phyloP scores from a whole-genome alignment of 495 filamentous ascomycete genomes.

The Sordaria brevicollis region DNA sequence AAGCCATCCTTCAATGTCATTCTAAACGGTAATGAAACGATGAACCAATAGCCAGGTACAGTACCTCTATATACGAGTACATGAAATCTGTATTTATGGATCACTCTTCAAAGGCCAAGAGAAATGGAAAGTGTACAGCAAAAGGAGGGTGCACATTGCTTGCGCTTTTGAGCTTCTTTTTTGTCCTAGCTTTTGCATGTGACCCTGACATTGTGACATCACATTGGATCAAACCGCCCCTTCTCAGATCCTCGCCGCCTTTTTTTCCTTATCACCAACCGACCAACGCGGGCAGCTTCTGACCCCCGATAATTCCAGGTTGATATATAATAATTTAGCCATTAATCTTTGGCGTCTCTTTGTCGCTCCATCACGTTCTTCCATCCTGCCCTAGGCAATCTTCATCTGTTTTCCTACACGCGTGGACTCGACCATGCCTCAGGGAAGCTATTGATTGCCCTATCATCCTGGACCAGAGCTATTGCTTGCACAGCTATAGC shows the following conservation, averaged over 20 bases:
- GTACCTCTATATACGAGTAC: no score
- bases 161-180: background rate
- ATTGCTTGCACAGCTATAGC: background rate
- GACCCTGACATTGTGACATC: conserved; percentile 8
- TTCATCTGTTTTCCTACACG: background rate
- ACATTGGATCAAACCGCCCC: background rate
- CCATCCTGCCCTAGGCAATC: background rate
- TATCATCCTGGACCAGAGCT: background rate
- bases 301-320: background rate
- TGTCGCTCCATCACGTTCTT: no score
- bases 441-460: background rate
- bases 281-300: background rate
- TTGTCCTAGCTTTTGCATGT: conserved; percentile 6
- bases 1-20: background rate
- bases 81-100: no score
- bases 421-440: background rate
- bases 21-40: background rate
- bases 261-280: background rate
- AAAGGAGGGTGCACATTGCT: background rate
- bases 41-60: background rate
- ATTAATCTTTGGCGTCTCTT: background rate
- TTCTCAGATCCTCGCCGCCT: background rate
- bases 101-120: no score
- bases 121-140: background rate
- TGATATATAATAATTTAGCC: background rate